Evolutionary conservation across 2,329 filamentous ascomycete genomes (phyloP).

Genomic region (Sarocladiaceae sp.): DNA sequence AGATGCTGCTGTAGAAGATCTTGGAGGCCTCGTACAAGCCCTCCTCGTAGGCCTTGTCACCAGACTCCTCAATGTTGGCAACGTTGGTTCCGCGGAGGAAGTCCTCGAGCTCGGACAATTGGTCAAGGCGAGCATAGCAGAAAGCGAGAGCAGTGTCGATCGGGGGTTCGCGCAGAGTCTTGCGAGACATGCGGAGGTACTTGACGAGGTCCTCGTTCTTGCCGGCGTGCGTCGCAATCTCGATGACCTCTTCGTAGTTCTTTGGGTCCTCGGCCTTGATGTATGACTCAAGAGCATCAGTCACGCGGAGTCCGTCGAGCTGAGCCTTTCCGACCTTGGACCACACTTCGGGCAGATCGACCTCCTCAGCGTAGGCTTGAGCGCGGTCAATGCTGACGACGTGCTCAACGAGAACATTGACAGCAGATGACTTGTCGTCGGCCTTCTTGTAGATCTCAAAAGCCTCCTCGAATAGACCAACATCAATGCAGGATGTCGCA

Average conservation of each 20-base stretch:
- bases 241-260: slow-evolving; percentile 94
- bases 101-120: slow-evolving; percentile 90
- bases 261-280: slow-evolving; percentile 90
- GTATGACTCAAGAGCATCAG: slow-evolving; percentile 93
- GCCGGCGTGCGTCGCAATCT: slow-evolving; percentile 88
- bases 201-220: slow-evolving; percentile 98
- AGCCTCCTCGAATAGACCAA: slow-evolving; percentile 92
- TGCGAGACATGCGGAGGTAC: slow-evolving; percentile 93
- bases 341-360: slow-evolving; percentile 94
- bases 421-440: slow-evolving; percentile 79
- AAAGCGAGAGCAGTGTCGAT: slow-evolving; percentile 95
- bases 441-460: slow-evolving; percentile 99
- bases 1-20: slow-evolving; percentile 98
- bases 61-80: slow-evolving; percentile 91
- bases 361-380: slow-evolving; percentile 90
- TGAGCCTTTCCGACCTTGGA: slow-evolving; percentile 98
- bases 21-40: slow-evolving; percentile 94
- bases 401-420: slow-evolving; percentile 90
- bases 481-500: slow-evolving; percentile 86
- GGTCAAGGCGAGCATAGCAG: slow-evolving; percentile 85
- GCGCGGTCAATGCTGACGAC: slow-evolving; percentile 97
- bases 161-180: slow-evolving; percentile 88
- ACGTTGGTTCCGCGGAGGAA: slow-evolving; percentile 93
- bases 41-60: slow-evolving; percentile 96
- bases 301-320: slow-evolving; percentile 88